Base-by-base conservation (phyloP, 2,329 filamentous ascomycete genomes). In the Penicillium sp. region DNA sequence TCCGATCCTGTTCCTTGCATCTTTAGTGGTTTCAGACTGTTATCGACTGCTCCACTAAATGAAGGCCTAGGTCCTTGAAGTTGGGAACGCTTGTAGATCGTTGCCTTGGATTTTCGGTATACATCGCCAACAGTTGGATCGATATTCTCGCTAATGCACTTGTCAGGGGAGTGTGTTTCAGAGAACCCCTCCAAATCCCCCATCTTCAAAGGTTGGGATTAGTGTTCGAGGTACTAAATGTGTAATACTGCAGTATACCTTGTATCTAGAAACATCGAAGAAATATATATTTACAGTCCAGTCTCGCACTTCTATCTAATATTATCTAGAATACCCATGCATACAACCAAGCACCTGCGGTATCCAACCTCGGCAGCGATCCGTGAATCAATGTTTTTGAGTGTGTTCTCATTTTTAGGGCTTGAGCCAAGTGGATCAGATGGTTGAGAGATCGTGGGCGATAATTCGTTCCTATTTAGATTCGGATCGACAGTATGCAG, bases 401-500 rank as follows among this genome's bases (percentile, higher is more conserved):
- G 32, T 34, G n/a, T 25, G 38, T 53, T 42, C 50, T 48, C 46
- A 53, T 42, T 48, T 53, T 53, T 41, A 53, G 50, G 50, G 29
- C 44, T 35, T 35, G 21, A 45, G 10, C 35, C 35, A 52, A 49
- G 50, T 53, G 50, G 50, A 53, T 40, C 50, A 37, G 21, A 25
- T 31, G 25, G 13, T 18, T 42, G 37, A 41, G 6, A 48, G 50
- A 53, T 48, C 37, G 44, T 27, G 27, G 35, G 13, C 25, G 35
- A 5, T 48, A 9, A 53, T 53, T 53, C 35, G 50, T 35, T 21
- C n/a, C 10, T 13, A 21, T 27, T 48, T 34, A 48, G 45, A 53
- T 53, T 53, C 13, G n/a, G 50, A 53, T 53, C 50, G 50, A 40
- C 50, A 39, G 35, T 25, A 48, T 53, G 32, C 44, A 53, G 50